These are phyloP conservation scores for Phytophthora constricta DNA, from an alignment of 352 stramenopile genomes.

Conservation along the genomic window DNA sequence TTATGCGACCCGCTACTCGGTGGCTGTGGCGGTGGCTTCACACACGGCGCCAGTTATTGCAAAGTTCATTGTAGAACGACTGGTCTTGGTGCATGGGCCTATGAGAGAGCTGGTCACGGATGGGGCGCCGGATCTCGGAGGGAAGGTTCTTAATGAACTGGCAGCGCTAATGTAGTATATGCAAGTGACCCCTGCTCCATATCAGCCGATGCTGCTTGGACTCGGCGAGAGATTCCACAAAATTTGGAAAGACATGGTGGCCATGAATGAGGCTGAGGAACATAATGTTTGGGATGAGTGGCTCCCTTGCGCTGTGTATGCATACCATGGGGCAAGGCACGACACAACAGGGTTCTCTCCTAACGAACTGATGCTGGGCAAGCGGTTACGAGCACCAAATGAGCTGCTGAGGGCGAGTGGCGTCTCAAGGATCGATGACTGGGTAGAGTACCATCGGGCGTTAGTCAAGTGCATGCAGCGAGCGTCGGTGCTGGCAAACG, in stretches of 20 bases:
- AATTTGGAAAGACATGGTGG: slow-evolving; percentile 31
- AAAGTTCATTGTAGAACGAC: slow-evolving; percentile 8
- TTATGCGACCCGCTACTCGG: slow-evolving; percentile 22
- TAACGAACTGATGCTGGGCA: slow-evolving; percentile 16
- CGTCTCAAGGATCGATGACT: not conserved
- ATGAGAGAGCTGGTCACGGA: slow-evolving; percentile 24
- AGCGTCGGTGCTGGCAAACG: not conserved
- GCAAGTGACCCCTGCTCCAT: slow-evolving; percentile 20
- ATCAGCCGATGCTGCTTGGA: slow-evolving; percentile 13
- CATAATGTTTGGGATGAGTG: slow-evolving; percentile 28
- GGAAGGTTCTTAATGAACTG: not conserved
- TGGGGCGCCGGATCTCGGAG: slow-evolving; percentile 17
- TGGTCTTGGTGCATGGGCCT: slow-evolving; percentile 14
- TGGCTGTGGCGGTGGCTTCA: slow-evolving; percentile 7
- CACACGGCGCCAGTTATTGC: slow-evolving; percentile 4
- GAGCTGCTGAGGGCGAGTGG: slow-evolving; percentile 3
- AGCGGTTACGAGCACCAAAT: slow-evolving; percentile 1
- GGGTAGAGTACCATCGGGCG: not conserved
- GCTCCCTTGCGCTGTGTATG: slow-evolving; percentile 14
- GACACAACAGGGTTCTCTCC: not conserved
- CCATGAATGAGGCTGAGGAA: slow-evolving; percentile 9
- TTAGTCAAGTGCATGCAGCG: not conserved
- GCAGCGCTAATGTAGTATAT: slow-evolving; percentile 11
- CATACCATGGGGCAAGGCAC: slow-evolving; percentile 8
- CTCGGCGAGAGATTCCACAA: slow-evolving; percentile 23